Conservation (phyloP, 345 rosid genomes). For the Microcos paniculata region DNA sequence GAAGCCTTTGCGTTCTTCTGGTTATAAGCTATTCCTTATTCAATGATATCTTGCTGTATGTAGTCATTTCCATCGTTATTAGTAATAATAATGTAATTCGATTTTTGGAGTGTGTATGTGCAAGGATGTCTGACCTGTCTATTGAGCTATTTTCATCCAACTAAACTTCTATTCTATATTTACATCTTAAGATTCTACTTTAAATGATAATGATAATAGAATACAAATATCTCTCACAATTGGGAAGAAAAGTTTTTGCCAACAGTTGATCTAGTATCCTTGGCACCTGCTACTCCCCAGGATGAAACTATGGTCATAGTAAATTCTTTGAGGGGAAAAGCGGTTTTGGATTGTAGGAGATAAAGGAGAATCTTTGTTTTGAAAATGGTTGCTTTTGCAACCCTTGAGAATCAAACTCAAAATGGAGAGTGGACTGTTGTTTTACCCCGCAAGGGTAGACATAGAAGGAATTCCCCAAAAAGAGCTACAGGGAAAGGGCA, state of each 20-base stretch:
- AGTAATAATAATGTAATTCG: too few relatives aligned
- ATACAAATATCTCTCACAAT: not conserved
- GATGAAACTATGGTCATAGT: not conserved
- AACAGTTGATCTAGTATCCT: not conserved
- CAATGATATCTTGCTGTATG: not conserved
- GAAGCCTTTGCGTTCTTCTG: not conserved
- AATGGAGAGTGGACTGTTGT: conserved; percentile 85
- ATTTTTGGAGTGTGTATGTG: not conserved
- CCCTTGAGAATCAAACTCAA: conserved; percentile 23
- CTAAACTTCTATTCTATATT: not conserved
- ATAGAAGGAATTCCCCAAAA: conserved; percentile 32
- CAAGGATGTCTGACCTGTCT: not conserved
- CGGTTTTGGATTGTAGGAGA: not conserved
- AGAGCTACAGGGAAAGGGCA: conserved; percentile 28
- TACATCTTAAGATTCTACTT: too few relatives aligned
- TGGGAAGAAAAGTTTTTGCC: not conserved
- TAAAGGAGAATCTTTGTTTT: not conserved
- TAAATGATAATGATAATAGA: not conserved
- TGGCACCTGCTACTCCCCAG: not conserved
- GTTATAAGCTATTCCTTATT: not conserved
- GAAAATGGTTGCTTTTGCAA: conserved; percentile 47
- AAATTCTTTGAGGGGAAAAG: not conserved
- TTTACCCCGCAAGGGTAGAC: conserved; percentile 49
- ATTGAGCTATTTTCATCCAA: not conserved
- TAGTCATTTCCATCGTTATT: too few relatives aligned